Base-by-base conservation (phyloP, 768 basidiomycete genomes). In the Trametes cingulata region DNA sequence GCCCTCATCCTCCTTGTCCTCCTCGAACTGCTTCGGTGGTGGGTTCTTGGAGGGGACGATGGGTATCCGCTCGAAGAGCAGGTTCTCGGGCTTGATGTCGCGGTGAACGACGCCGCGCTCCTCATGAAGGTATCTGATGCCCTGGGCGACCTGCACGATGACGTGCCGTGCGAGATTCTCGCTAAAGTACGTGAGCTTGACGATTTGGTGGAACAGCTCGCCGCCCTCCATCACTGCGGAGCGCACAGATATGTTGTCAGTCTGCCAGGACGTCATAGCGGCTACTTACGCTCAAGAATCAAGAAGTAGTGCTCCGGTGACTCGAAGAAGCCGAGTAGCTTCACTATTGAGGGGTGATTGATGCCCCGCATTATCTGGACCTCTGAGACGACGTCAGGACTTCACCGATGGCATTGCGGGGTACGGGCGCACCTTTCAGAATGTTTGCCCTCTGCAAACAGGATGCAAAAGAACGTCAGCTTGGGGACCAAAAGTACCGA, bases 351-450 rank as follows among this genome's bases (percentile, higher is more conserved):
- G n/a, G 93, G 88, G 69, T 98, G 95, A 63, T 90, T 87, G 52
- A 85, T 91, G 15, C 93, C 92, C 36, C 95, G 91, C 96, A 99
- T 99, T 70, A 99, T 98, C 75, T 97, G 95, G 13, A 99, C 97
- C 87, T 99, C 97, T 93, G 72, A 27, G 43, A 3, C 8, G 13
- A 27, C 15, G 17, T 58, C 36, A 48, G 40, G 19, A 33, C 1
- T 22, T 14, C 17, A 27, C n/a, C n/a, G 6, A 22, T 3, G 9
- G 24, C 13, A 45, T 3, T 22, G 6, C 4, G 20, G 3, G n/a
- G 15, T 1, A 15, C 24, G 14, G 15, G 33, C 76, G 48, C 56
- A 85, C 91, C 91, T 84, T 99, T 99, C 68, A 98, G 84, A 63
- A 98, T 97, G 73, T 98, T 98, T 63, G 96, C 86, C 63, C 97